Evolutionary conservation across 2,329 filamentous ascomycete genomes (phyloP), one percentile per base, ranked within the genome.

Genomic region (Aspergillus sp.): DNA sequence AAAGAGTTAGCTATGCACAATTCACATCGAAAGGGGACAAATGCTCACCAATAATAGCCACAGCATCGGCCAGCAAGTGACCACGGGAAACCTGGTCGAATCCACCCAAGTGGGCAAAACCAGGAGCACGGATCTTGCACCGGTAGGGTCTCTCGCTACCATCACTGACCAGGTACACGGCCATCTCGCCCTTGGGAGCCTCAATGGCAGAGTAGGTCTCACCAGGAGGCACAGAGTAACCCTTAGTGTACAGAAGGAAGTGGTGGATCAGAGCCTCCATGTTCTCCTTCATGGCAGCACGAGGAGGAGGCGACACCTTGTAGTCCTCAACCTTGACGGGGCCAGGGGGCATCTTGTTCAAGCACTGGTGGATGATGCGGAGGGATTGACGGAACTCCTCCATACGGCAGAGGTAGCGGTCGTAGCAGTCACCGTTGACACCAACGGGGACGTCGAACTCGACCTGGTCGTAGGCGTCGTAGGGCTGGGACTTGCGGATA

Each of bases 121-220:
- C 93, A 49, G 93, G 93, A 33, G 94, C 91, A 61, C 93, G 84
- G 62, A 98, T 96, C 77, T 96, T 94, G 74, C 93, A 96, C 64
- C 94, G 82, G 77, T 98, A 98, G 42, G 93, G 93, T 65, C 93
- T 80, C 80, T 98, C 93, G 67, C 84, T 93, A 55, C 93, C 93
- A 67, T 98, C 93, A 67, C 88, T 95, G 63, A 98, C 93, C 45
- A 98, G 75, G 69, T 86, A 98, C 41, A 98, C 93, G 69, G 86
- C 93, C 93, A 98, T 98, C 77, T 98, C 93, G 62, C 93, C 93
- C 85, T 98, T 98, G 52, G 93, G 93, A n/a, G 94, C 93, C 78
- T 98, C 93, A 56, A 98, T 98, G 53, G 86, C 91, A 42, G 86
- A 90, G 79, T 98, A 98, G 5, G 93, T 98, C 79, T 98, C 93